Evolutionary conservation across 306 rosid genomes (phyloP).

Genomic region (Lotus japonicus): DNA sequence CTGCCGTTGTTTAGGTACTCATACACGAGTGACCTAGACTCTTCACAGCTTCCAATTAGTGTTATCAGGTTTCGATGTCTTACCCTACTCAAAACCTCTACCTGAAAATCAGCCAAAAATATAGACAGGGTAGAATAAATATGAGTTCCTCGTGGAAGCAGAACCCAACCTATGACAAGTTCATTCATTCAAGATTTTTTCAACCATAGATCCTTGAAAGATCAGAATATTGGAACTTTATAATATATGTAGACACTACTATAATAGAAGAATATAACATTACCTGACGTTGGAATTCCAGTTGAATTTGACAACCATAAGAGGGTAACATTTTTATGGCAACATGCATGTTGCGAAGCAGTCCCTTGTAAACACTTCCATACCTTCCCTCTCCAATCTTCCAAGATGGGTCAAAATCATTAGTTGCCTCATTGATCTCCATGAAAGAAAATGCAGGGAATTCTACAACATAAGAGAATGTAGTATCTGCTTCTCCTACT

Average conservation of each 20-base stretch:
- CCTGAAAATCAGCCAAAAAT: constrained; percentile 51
- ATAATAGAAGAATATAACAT: constrained; percentile 9
- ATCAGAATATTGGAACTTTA: neutral
- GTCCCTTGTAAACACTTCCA: constrained; percentile 83
- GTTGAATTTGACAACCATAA: constrained; percentile 64
- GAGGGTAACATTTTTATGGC: constrained; percentile 93
- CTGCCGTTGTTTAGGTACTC: constrained; percentile 74
- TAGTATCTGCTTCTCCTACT: constrained; percentile 28
- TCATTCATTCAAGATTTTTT: neutral
- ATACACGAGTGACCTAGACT: constrained; percentile 72
- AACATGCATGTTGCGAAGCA: constrained; percentile 71
- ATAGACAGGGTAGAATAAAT: constrained; percentile 10
- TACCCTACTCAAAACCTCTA: constrained; percentile 73
- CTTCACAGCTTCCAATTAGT: constrained; percentile 73
- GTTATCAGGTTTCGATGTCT: constrained; percentile 79
- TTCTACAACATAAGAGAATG: constrained; percentile 35
- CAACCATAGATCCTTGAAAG: neutral
- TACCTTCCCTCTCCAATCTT: constrained; percentile 83
- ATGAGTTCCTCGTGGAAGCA: neutral
- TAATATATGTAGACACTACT: neutral
- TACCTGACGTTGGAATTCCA: constrained; percentile 69
- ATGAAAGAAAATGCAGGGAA: constrained; percentile 75
- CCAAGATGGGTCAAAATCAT: constrained; percentile 82
- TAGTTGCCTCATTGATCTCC: constrained; percentile 82
- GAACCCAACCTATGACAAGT: constrained; percentile 8